Conservation (phyloP, 2,329 filamentous ascomycete species). For the Chaetomium globosum region DNA sequence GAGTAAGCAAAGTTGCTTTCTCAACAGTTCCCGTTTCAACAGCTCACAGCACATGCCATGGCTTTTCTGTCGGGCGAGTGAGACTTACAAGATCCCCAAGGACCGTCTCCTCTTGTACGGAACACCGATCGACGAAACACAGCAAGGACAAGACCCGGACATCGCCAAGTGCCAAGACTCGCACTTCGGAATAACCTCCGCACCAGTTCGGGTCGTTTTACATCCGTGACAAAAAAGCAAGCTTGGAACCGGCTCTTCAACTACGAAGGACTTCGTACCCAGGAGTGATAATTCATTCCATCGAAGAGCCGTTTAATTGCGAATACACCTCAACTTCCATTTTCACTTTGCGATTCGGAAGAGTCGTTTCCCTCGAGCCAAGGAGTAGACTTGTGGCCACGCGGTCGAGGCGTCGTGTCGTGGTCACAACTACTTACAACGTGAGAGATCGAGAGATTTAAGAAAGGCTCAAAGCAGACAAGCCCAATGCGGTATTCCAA, state of each 20-base stretch:
- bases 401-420: no score
- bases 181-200: neutral
- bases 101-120: neutral
- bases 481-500: conserved; percentile 39
- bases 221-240: no score
- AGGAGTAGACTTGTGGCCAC: neutral
- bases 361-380: neutral
- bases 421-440: neutral
- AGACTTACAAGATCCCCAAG: neutral
- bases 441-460: neutral
- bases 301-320: neutral
- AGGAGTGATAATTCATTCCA: neutral
- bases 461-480: neutral
- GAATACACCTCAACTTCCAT: neutral
- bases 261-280: no score
- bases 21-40: neutral
- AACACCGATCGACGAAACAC: neutral
- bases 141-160: neutral
- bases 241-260: neutral
- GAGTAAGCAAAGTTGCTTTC: neutral
- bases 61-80: neutral
- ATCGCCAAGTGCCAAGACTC: neutral
- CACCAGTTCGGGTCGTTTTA: neutral
- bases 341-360: neutral
- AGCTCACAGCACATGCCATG: neutral